These are phyloP conservation scores for Suhomyces canberraensis DNA, from an alignment of 805 yeast species.

Conservation along the genomic window DNA sequence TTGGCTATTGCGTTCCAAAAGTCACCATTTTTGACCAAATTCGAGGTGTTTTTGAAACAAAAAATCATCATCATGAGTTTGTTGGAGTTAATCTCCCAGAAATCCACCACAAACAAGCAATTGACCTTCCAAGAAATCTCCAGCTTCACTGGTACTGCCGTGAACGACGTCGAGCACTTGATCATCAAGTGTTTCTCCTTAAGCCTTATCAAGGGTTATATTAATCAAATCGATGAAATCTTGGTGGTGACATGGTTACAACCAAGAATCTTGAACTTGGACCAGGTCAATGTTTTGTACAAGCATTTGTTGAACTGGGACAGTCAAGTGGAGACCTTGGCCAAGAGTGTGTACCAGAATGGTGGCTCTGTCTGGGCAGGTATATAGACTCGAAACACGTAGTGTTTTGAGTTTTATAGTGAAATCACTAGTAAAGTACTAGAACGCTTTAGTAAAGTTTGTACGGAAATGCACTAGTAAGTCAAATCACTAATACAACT, in stretches of 20 bases:
- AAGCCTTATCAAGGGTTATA: slow-evolving; percentile 80
- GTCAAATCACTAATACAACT: no score
- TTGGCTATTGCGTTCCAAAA: slow-evolving; percentile 32
- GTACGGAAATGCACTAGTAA: no score
- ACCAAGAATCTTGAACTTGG: slow-evolving; percentile 83
- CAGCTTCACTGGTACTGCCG: slow-evolving; percentile 57
- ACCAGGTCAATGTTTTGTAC: slow-evolving; percentile 76
- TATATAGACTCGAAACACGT: no score
- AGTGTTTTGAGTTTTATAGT: not conserved
- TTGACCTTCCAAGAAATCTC: slow-evolving; percentile 74
- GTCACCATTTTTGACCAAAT: slow-evolving; percentile 55
- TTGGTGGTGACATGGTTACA: slow-evolving; percentile 92
- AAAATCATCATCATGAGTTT: slow-evolving; percentile 91
- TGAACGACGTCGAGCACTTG: slow-evolving; percentile 81
- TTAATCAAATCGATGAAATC: slow-evolving; percentile 79
- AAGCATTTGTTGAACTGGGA: slow-evolving; percentile 78
- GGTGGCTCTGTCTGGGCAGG: slow-evolving; percentile 45
- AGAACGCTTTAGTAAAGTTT: no score
- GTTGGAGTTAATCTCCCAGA: slow-evolving; percentile 77
- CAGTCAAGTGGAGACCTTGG: slow-evolving; percentile 63
- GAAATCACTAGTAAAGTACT: no score
- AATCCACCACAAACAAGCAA: slow-evolving; percentile 71
- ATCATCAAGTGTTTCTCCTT: slow-evolving; percentile 88
- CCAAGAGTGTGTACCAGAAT: slow-evolving; percentile 30
- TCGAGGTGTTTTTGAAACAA: slow-evolving; percentile 72